These are phyloP conservation scores for Cyberlindnera veronae DNA, from an alignment of 805 yeast genomes.

Conservation along the genomic window DNA sequence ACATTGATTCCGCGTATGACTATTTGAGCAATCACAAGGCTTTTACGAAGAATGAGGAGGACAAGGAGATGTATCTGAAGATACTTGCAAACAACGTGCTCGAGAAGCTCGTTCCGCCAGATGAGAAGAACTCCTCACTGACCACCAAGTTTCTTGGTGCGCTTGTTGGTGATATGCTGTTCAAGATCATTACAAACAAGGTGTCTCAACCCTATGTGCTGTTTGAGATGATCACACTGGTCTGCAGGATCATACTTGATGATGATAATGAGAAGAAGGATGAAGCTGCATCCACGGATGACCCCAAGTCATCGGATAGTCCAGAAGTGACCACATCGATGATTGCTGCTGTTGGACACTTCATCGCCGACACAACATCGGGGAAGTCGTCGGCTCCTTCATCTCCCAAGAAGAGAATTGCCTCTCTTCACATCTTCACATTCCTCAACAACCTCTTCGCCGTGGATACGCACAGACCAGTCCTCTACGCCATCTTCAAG, in stretches of 20 bases:
- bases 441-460: conserved; percentile 26
- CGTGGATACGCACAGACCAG: conserved; percentile 27
- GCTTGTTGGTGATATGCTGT: conserved; percentile 39
- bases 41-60: conserved; percentile 24
- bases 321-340: conserved; percentile 2
- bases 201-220: conserved; percentile 50
- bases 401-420: conserved; percentile 2
- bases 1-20: conserved; percentile 34
- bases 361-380: conserved; percentile 19
- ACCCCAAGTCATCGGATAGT: too few species aligned
- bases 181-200: conserved; percentile 40
- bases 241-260: conserved; percentile 16
- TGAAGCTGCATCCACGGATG: too few species aligned
- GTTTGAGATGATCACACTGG: conserved; percentile 36
- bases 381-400: neutral
- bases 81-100: conserved; percentile 35
- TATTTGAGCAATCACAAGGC: conserved; percentile 34
- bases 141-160: conserved; percentile 37
- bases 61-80: conserved; percentile 32
- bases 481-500: conserved; percentile 28
- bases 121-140: conserved; percentile 37
- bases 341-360: conserved; percentile 13
- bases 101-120: conserved; percentile 36
- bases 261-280: conserved; percentile 1
- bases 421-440: conserved; percentile 19